Conservation (phyloP, 225 moss, liverwort and hornwort species). For the Sphagnum contortum region DNA sequence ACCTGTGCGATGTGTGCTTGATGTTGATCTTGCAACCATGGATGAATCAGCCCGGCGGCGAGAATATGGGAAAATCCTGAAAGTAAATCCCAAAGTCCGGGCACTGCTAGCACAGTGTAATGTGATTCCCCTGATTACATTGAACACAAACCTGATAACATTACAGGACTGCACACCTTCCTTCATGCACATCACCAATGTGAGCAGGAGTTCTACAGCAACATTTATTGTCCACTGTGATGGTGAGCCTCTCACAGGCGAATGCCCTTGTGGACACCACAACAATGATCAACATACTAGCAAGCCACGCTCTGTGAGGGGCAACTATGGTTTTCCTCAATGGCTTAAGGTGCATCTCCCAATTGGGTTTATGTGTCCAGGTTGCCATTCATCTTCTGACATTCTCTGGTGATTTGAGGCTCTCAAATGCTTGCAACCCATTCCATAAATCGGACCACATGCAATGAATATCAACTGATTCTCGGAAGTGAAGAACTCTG, state of each 20-base stretch:
- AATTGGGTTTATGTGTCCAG: too few relatives aligned
- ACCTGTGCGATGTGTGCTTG: slow-evolving; percentile 38
- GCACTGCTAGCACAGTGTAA: slow-evolving; percentile 10
- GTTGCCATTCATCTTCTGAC: too few relatives aligned
- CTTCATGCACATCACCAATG: slow-evolving; percentile 21
- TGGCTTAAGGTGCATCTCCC: slow-evolving; percentile 29
- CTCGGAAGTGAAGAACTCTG: too few relatives aligned
- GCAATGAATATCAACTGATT: too few relatives aligned
- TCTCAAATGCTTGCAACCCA: too few relatives aligned
- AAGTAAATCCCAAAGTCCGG: slow-evolving; percentile 14
- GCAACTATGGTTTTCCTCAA: slow-evolving; percentile 35
- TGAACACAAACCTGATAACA: slow-evolving; percentile 22
- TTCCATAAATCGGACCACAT: too few relatives aligned
- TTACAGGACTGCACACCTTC: slow-evolving; percentile 19
- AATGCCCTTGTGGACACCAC: slow-evolving; percentile 41
- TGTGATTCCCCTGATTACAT: slow-evolving; percentile 21
- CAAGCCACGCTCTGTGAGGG: slow-evolving; percentile 19
- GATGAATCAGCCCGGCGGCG: slow-evolving; percentile 35
- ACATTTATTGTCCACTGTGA: slow-evolving; percentile 24
- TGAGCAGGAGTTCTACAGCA: slow-evolving; percentile 7
- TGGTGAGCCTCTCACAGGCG: slow-evolving; percentile 9
- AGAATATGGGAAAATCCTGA: slow-evolving; percentile 28
- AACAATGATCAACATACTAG: background rate
- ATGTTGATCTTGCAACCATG: slow-evolving; percentile 33
- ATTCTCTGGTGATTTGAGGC: too few relatives aligned